Evolutionary conservation across 768 basidiomycete species (phyloP).

Genomic region (Tubosaeta sp.): DNA sequence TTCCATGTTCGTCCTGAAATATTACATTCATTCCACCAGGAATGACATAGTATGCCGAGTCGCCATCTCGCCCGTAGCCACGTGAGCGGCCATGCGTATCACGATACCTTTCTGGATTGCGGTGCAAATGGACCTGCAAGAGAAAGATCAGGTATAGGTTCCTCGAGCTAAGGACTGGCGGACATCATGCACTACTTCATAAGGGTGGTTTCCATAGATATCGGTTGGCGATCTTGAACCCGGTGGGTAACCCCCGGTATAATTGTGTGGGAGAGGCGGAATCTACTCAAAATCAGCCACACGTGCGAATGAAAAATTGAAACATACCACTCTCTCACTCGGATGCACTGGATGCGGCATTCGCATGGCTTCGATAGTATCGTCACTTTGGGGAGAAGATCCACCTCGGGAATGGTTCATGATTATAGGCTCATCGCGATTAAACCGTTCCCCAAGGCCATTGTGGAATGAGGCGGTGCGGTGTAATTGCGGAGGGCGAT

Average conservation of each 20-base stretch:
- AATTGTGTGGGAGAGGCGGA: slow-evolving; percentile 26
- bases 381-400: slow-evolving; percentile 27
- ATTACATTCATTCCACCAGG: slow-evolving; percentile 62
- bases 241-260: slow-evolving; percentile 14
- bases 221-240: slow-evolving; percentile 26
- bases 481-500: slow-evolving; percentile 18
- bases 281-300: slow-evolving; percentile 18
- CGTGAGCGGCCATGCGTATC: slow-evolving; percentile 18
- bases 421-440: slow-evolving; percentile 20
- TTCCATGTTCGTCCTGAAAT: slow-evolving; percentile 62
- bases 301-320: not conserved
- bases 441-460: slow-evolving; percentile 13
- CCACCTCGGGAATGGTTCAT: slow-evolving; percentile 17
- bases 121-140: slow-evolving; percentile 22
- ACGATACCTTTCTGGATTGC: slow-evolving; percentile 20
- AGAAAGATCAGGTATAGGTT: slow-evolving; percentile 4
- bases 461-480: slow-evolving; percentile 20
- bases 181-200: slow-evolving; percentile 20
- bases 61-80: slow-evolving; percentile 19
- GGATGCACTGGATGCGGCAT: slow-evolving; percentile 20
- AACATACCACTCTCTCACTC: slow-evolving; percentile 25
- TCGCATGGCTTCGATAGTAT: slow-evolving; percentile 27
- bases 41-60: slow-evolving; percentile 55
- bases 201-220: slow-evolving; percentile 23
- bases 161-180: not conserved